Base-by-base conservation (phyloP, 2,329 filamentous ascomycete species). In the Botrytis byssoidea region DNA sequence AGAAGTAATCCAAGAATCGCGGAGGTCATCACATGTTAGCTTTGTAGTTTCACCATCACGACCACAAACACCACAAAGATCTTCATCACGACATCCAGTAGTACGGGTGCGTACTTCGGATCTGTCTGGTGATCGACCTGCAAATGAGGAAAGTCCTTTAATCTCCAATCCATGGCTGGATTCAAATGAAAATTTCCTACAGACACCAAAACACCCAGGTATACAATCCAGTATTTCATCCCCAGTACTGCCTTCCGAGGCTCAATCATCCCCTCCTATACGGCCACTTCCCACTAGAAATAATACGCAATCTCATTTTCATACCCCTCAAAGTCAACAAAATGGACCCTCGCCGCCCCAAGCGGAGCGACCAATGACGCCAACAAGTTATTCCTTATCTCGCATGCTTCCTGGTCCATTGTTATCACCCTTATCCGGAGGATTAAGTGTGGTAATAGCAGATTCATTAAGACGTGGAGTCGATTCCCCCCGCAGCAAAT, bases 361-460 rank as follows among this genome's bases (percentile, higher is more conserved):
- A 64, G 82, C 80, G 51, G 83, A 83, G 16, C 76, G 78, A 51
- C 81, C 84, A 37, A 78, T 83, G n/a, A 83, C 82, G 22, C 82
- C 82, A 14, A 82, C 81, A 35, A 84, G 85, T 65, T 84, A 85
- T 76, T 86, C 86, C 0, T 83, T 88, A 29, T 84, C 84, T 4
- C 78, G 82, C 35, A 87, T 92, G 55, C 84, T 88, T 6, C 87
- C 87, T 6, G 88, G 88, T 0, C 87, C 88, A 9, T 82, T 92
- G 7, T 85, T 90, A 2, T 87, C 87, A 44, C 89, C 90, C 0
- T 83, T 92, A 1, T 89, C 87, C 3, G 87, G 86, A 2, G 87
- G 87, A 0, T 83, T 92, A 25, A 88, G 85, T 79, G 90, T 87
- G 1, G 87, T 92, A 66, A 88, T 92, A 9, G 90, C 89, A 14